Evolutionary conservation across 192 early-diverging fungal species (phyloP), one percentile per base, ranked within the genome.

Genomic region (Geosiphon pyriformis): DNA sequence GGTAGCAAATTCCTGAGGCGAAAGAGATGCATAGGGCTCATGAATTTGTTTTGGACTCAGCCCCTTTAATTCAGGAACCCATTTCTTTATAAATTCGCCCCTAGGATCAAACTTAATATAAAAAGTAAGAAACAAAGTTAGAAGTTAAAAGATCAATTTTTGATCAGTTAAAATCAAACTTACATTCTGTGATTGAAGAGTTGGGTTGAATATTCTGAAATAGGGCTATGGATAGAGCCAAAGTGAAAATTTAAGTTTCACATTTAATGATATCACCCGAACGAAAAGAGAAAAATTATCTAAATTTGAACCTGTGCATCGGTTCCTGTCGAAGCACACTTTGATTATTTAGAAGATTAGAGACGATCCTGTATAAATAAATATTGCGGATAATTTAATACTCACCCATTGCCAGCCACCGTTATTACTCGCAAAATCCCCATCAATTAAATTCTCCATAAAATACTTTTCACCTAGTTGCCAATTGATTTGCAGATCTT

Each of bases 371-470:
- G 52, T 37, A 65, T 52, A 70, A n/a, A 72, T 65, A 4, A 18
- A 30, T 17, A 17, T 10, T 32, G 15, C 17, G 54, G 15, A 10
- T 10, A 32, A 10, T 32, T 32, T 29, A 23, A 33, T 67, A 57
- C 55, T 66, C 70, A 76, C 73, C 84, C 82, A 87, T 61, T 86
- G 85, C 85, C 86, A 89, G 25, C 83, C 81, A 6, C 87, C 87
- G 62, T 90, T 90, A 70, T 87, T 89, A n/a, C 61, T 71, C 7
- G 86, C 77, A 29, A 86, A 76, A 62, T 90, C 89, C 18, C 85
- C 84, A 62, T 90, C 89, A 60, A 90, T 78, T 47, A 88, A 68
- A 57, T 83, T 49, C 32, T 72, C 61, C 77, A 84, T 83, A 60
- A 90, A 88, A 56, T 76, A 85, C 34, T 75, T 69, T 67, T 90